phyloP scores from a whole-genome alignment of 2,329 filamentous ascomycete species.

The Colletotrichum lini region DNA sequence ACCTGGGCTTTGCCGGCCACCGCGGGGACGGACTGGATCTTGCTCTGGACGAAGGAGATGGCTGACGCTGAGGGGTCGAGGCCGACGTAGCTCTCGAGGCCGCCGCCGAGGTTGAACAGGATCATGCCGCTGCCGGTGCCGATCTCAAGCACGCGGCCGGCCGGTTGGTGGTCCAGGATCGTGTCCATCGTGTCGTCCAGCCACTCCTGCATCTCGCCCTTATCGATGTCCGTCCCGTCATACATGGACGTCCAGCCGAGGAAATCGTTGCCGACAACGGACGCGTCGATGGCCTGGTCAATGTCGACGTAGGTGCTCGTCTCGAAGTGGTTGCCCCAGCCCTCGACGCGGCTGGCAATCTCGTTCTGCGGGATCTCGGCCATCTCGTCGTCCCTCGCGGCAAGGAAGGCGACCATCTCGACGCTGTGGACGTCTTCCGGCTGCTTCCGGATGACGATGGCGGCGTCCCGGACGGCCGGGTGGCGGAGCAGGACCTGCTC shows the following conservation, averaged over 20 bases:
- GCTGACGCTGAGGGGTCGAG: constrained; percentile 47
- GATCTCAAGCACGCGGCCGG: constrained; percentile 47
- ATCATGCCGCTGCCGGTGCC: constrained; percentile 52
- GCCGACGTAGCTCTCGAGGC: constrained; percentile 46
- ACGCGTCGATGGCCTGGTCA: constrained; percentile 22
- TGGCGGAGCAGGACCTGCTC: constrained; percentile 44
- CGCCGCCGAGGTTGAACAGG: constrained; percentile 47
- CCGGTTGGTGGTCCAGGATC: constrained; percentile 9
- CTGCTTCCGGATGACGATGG: constrained; percentile 36
- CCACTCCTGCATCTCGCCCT: constrained; percentile 51
- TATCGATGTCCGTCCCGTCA: constrained; percentile 47
- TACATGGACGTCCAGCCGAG: constrained; percentile 52
- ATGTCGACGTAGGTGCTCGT: constrained; percentile 40
- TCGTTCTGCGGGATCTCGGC: constrained; percentile 12
- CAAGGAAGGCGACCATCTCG: constrained; percentile 39
- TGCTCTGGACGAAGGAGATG: constrained; percentile 42
- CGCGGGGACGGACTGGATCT: constrained; percentile 32
- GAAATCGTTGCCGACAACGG: constrained; percentile 47
- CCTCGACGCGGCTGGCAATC: constrained; percentile 35
- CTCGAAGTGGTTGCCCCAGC: constrained; percentile 45
- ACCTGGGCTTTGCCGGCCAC: constrained; percentile 42
- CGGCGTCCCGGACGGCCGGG: constrained; percentile 42
- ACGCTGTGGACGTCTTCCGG: constrained; percentile 19
- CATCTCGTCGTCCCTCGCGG: constrained; percentile 10
- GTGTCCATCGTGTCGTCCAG: constrained; percentile 48